Evolutionary conservation across 176 grass and related monocot genomes (phyloP).

Genomic region (Paspalum vaginatum): DNA sequence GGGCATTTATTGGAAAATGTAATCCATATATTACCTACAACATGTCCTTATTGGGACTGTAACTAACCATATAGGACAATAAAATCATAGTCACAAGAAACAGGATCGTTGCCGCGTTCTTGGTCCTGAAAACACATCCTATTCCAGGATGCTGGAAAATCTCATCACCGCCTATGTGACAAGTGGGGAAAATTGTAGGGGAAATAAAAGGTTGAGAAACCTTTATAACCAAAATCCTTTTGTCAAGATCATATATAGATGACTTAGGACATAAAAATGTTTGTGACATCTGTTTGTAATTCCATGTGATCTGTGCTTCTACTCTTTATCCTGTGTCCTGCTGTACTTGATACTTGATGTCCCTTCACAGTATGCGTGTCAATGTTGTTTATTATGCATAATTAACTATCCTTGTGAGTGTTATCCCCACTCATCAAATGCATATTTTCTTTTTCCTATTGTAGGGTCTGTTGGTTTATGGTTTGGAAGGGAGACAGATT

Average conservation of each 20-base stretch:
- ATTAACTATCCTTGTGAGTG: slow-evolving; percentile 13
- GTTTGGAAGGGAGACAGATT: slow-evolving; percentile 79
- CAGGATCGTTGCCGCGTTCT: no score
- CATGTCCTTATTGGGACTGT: not conserved
- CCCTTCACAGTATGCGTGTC: not conserved
- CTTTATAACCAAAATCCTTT: not conserved
- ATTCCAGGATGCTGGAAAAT: no score
- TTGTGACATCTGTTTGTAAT: slow-evolving; percentile 6
- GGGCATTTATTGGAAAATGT: slow-evolving; percentile 5
- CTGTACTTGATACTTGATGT: slow-evolving; percentile 20
- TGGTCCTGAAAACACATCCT: no score
- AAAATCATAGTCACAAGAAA: not conserved
- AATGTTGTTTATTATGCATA: not conserved
- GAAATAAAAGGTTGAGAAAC: not conserved
- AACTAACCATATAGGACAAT: not conserved
- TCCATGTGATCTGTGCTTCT: not conserved
- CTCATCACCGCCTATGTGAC: no score
- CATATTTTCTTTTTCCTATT: slow-evolving; percentile 39
- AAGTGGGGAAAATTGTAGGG: not conserved
- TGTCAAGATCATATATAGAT: not conserved
- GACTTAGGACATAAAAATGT: not conserved
- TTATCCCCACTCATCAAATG: slow-evolving; percentile 18
- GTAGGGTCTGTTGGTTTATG: slow-evolving; percentile 92
- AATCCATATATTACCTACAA: not conserved
- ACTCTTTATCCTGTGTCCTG: slow-evolving; percentile 3